Conservation (phyloP, 257 asterid species). For the Oldenlandia corymbosa region DNA sequence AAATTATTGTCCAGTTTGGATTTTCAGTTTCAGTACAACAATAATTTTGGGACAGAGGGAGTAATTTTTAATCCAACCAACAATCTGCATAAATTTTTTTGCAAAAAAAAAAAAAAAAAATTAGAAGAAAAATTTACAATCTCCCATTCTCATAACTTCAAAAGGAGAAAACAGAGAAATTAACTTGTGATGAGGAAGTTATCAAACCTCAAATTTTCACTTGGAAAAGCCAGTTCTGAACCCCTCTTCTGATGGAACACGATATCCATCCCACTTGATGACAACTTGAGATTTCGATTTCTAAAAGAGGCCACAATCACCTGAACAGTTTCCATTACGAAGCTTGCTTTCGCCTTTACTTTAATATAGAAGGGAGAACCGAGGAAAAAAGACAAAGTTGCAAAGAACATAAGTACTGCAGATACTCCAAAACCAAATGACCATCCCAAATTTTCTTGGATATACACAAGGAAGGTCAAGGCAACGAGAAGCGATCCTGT, state of each 20-base stretch:
- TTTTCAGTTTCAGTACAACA: no score
- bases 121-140: neutral
- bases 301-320: slow-evolving; percentile 53
- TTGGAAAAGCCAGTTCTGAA: slow-evolving; percentile 36
- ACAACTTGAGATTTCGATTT: slow-evolving; percentile 32
- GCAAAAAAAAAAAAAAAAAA: no score
- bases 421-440: slow-evolving; percentile 61
- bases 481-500: slow-evolving; percentile 43
- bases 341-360: slow-evolving; percentile 36
- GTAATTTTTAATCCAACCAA: neutral
- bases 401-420: slow-evolving; percentile 34
- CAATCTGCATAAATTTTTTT: no score
- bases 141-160: neutral
- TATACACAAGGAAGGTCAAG: slow-evolving; percentile 56
- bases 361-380: slow-evolving; percentile 53
- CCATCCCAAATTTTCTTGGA: slow-evolving; percentile 79
- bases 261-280: slow-evolving; percentile 2
- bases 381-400: slow-evolving; percentile 36
- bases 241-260: slow-evolving; percentile 38
- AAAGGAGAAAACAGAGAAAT: neutral
- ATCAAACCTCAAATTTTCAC: slow-evolving; percentile 43
- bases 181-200: neutral
- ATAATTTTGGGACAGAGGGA: no score
- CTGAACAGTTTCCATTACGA: slow-evolving; percentile 38
- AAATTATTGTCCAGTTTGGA: no score